Percentiles rank a stretch among this genome's conserved stretches.
phyloP scores from a whole-genome alignment of 495 filamentous ascomycete species.

The Xylaria intraflava region DNA sequence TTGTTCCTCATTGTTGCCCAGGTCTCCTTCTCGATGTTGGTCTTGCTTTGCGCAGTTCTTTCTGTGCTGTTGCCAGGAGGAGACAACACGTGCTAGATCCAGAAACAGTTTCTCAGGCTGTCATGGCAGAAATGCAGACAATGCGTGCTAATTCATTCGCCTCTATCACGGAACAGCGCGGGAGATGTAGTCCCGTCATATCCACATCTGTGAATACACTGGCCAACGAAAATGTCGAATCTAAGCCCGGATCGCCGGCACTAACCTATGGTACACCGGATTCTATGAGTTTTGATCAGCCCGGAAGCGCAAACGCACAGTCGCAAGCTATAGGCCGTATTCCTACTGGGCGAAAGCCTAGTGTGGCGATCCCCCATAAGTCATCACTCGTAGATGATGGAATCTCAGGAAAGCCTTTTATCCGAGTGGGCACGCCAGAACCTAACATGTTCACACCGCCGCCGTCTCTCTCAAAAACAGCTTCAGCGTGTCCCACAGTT shows the following conservation, averaged over 20 bases:
- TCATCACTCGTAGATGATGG: slow-evolving; percentile 35
- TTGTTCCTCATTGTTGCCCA: slow-evolving; percentile 32
- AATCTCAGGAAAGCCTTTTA: slow-evolving; percentile 42
- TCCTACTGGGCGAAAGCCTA: slow-evolving; percentile 1
- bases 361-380: slow-evolving; percentile 17
- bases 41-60: slow-evolving; percentile 37
- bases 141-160: slow-evolving; percentile 18
- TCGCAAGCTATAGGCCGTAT: background rate
- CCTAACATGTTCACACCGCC: slow-evolving; percentile 17
- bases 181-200: slow-evolving; percentile 14
- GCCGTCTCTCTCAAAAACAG: slow-evolving; percentile 18
- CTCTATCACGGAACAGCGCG: slow-evolving; percentile 12
- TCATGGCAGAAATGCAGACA: slow-evolving; percentile 35
- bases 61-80: slow-evolving; percentile 39
- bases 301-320: background rate
- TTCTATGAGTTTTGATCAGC: background rate
- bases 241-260: slow-evolving; percentile 2
- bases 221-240: slow-evolving; percentile 5
- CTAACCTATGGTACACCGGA: background rate
- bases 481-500: slow-evolving; percentile 2
- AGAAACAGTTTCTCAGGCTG: slow-evolving; percentile 35
- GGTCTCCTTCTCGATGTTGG: slow-evolving; percentile 36
- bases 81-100: slow-evolving; percentile 30
- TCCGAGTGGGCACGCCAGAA: slow-evolving; percentile 30
- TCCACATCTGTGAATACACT: background rate